Conservation (phyloP, 2,329 filamentous ascomycete genomes). For the Cladosporium sp. region DNA sequence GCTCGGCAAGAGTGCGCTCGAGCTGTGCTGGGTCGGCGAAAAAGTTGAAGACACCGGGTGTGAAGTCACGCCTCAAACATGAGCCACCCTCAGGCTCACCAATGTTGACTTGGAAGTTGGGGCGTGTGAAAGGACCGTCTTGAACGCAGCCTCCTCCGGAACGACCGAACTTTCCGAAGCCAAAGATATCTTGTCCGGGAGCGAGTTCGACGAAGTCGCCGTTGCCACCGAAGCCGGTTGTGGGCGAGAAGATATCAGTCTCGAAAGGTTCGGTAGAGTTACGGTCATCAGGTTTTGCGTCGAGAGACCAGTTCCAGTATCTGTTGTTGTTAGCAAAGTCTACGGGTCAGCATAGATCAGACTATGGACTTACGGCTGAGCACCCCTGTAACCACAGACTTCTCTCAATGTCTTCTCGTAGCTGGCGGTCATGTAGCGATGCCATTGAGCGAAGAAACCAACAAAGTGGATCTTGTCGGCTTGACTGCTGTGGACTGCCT, state of each 20-base stretch:
- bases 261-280: constrained; percentile 24
- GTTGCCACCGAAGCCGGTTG: constrained; percentile 29
- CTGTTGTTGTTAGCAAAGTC: constrained; percentile 7
- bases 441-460: constrained; percentile 33
- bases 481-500: constrained; percentile 29
- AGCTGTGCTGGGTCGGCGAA: constrained; percentile 21
- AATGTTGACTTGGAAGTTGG: constrained; percentile 18
- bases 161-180: constrained; percentile 4
- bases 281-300: constrained; percentile 24
- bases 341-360: background rate
- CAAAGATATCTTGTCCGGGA: constrained; percentile 18
- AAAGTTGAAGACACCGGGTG: constrained; percentile 9
- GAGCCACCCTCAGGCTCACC: constrained; percentile 19
- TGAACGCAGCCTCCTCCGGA: constrained; percentile 29
- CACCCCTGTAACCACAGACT: constrained; percentile 30
- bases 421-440: constrained; percentile 32
- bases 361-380: constrained; percentile 4
- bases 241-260: constrained; percentile 5
- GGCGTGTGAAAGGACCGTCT: constrained; percentile 33
- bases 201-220: constrained; percentile 20
- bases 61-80: constrained; percentile 10
- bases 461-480: constrained; percentile 29
- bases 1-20: constrained; percentile 23
- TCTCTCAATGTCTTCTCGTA: constrained; percentile 31
- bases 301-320: constrained; percentile 36